Evolutionary conservation across 257 asterid species (phyloP), one percentile per base, ranked within the genome.

Genomic region (Solanum pennellii): DNA sequence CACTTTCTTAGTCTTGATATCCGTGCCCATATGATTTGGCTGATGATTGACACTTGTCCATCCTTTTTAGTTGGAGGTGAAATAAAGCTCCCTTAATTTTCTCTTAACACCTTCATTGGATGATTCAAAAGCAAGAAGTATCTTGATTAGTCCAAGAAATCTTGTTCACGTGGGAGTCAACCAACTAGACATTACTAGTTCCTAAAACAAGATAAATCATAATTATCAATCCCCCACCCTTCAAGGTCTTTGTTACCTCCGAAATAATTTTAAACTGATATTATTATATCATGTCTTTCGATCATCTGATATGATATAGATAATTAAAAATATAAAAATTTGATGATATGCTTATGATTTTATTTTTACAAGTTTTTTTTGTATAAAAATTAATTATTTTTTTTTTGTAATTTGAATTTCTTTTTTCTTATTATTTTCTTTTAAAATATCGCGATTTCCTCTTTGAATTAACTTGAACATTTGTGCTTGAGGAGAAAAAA

Each of bases 41-140:
- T 86, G 89, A 86, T 86, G 90, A 90, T 88, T 86, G 88, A 88
- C 92, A 86, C 90, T 83, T 90, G 90, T 84, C 88, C 85, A 85
- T 41, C 86, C 82, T 72, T 86, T 25, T 82, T 82, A 77, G 89
- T 82, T 88, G 84, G 86, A 86, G 66, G 45, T 31, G 10, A 15
- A 27, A 49, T 69, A 86, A 37, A 39, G 9, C 8, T 52, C 23
- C 45, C 47, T 49, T 66, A 69, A 52, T 21, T n/a, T 37, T 83
- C 49, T 5, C 8, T 35, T 29, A 33, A 76, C 14, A 20, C 44
- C 15, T 52, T 66, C 69, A n/a, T 76, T 87, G 74, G 76, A 68
- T 56, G 42, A 74, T n/a, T 60, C 68, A 80, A 85, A 39, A 41
- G 84, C 31, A 80, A 20, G 6, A 23, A 60, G 80, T 59, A 87